Evolutionary conservation across 257 asterid species (phyloP), one percentile per base, ranked within the genome.

Genomic region (Jacaranda copaia): DNA sequence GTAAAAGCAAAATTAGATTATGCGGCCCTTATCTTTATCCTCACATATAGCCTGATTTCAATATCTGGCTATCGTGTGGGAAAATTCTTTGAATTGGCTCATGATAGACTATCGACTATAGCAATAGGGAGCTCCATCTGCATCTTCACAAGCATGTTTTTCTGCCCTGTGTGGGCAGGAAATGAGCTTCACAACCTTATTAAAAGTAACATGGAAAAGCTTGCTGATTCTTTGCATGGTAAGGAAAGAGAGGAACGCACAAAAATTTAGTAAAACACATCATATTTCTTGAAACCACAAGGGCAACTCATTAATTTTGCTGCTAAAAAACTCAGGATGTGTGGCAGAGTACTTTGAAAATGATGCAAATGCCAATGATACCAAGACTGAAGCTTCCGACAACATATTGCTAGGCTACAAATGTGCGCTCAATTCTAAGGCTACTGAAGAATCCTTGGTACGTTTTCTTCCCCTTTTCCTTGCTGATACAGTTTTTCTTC

Each of bases 151-250:
- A 83, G 82, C 90, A 81, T 87, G 87, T 74, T 87, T 49, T 67
- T 90, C 59, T 80, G 83, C 70, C 93, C 97, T 6, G 89, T 89
- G 0, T 92, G 97, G 97, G 97, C 97, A 35, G 93, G 96, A 57
- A 77, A 67, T 12, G 92, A 92, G 78, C 91, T 92, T 51, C 96
- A 84, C 77, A 55, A 38, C 77, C 92, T 92, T 77, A 77, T 87
- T 76, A 77, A 35, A 58, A 83, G 42, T 42, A 89, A 92, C 91
- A 76, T 88, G 78, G 83, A 77, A 74, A 88, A 87, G 65, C 87
- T 92, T 62, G 96, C 97, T 46, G 92, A 87, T 84, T 92, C 96
- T 63, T 79, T 89, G 68, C 89, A 89, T 81, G 96, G 97, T 91
- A 74, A 68, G 81, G 73, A 15, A 55, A 59, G 6, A 46, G 6